phyloP scores from a whole-genome alignment of 495 filamentous ascomycete genomes.

The Neurospora sp. region DNA sequence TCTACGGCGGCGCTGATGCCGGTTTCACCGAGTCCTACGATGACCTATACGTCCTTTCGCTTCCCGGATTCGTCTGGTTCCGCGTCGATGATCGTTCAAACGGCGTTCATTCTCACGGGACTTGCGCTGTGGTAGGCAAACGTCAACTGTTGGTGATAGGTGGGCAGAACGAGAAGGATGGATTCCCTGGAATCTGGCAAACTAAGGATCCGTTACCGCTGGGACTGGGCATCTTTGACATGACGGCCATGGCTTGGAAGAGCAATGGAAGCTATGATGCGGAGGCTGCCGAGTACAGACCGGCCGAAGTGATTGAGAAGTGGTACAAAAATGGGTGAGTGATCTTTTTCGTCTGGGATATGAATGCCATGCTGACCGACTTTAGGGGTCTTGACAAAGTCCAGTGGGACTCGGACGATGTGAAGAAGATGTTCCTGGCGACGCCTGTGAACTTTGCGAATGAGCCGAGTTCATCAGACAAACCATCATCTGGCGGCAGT shows the following conservation, averaged over 20 bases:
- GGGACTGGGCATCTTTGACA: constrained; percentile 8
- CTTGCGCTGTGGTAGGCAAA: neutral
- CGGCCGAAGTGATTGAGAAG: neutral
- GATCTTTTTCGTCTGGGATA: neutral
- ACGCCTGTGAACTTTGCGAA: neutral
- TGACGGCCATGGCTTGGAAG: constrained; percentile 7
- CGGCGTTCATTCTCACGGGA: neutral
- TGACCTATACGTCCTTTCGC: neutral
- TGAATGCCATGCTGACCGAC: neutral
- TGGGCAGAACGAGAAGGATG: neutral
- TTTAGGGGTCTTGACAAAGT: neutral
- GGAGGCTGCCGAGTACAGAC: neutral
- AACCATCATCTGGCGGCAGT: neutral
- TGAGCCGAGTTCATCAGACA: neutral
- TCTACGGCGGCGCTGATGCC: neutral
- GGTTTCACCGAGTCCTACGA: neutral
- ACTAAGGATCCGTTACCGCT: neutral
- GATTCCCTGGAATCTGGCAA: neutral
- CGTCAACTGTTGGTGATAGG: neutral
- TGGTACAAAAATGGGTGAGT: constrained; percentile 4
- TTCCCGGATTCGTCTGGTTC: neutral
- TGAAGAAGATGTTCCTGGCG: neutral
- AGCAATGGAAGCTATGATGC: constrained; percentile 4
- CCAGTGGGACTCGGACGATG: neutral
- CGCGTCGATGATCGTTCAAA: neutral